Conservation (phyloP, 805 yeast genomes). For the Candida yuanshanica region DNA sequence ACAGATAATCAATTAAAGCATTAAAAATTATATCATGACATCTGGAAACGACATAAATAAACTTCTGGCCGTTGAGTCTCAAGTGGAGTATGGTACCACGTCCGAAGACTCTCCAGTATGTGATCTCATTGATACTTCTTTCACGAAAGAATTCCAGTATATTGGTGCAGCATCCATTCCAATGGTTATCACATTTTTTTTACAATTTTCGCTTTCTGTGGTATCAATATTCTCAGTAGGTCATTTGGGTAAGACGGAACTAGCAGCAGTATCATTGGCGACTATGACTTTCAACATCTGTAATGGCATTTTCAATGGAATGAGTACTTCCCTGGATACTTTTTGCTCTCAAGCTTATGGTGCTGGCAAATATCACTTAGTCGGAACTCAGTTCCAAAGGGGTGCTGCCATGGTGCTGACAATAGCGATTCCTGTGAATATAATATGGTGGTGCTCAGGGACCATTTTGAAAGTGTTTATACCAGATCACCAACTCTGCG, state of each 20-base stretch:
- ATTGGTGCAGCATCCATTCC: slow-evolving; percentile 46
- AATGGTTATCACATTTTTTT: slow-evolving; percentile 59
- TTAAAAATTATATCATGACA: not conserved
- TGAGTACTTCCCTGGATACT: slow-evolving; percentile 70
- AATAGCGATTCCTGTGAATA: slow-evolving; percentile 40
- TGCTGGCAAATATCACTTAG: slow-evolving; percentile 53
- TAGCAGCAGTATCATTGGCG: slow-evolving; percentile 71
- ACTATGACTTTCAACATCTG: slow-evolving; percentile 71
- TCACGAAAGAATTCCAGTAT: slow-evolving; percentile 24
- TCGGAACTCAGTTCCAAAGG: slow-evolving; percentile 61
- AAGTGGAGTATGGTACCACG: not conserved
- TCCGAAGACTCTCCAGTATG: not conserved
- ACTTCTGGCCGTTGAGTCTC: not conserved
- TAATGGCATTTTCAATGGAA: slow-evolving; percentile 60
- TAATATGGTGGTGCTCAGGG: slow-evolving; percentile 60
- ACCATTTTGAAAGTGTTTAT: slow-evolving; percentile 37
- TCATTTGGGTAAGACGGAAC: slow-evolving; percentile 61
- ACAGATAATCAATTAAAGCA: not conserved
- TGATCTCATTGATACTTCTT: not conserved
- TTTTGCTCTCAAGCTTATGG: slow-evolving; percentile 75
- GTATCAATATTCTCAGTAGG: slow-evolving; percentile 77
- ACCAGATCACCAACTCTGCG: slow-evolving; percentile 47
- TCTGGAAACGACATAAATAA: not conserved
- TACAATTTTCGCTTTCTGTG: slow-evolving; percentile 68
- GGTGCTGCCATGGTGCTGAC: slow-evolving; percentile 54